phyloP scores from a whole-genome alignment of 768 basidiomycete genomes.

The Amanita subjunquillea region DNA sequence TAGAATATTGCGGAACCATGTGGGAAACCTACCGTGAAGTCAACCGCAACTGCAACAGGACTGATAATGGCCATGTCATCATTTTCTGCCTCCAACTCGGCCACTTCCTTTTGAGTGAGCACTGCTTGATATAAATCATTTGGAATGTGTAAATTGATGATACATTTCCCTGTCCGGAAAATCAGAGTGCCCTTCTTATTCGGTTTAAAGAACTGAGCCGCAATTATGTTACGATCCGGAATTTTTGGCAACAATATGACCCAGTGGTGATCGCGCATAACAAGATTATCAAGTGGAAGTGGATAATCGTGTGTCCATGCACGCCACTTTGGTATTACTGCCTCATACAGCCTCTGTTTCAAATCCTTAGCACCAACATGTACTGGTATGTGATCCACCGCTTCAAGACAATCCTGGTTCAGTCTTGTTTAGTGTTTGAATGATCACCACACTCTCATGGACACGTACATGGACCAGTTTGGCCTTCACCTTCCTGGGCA shows the following conservation, averaged over 20 bases:
- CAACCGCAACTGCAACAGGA: background rate
- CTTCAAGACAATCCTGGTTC: conserved; percentile 12
- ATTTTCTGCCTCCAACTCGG: background rate
- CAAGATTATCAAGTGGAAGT: conserved; percentile 1
- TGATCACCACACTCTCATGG: no score
- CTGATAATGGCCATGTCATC: no score
- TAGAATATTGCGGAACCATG: background rate
- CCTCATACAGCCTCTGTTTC: conserved; percentile 10
- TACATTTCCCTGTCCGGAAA: conserved; percentile 2
- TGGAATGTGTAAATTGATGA: conserved; percentile 7
- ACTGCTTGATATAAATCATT: background rate
- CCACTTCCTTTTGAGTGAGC: background rate
- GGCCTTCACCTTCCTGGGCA: background rate
- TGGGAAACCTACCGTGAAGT: background rate
- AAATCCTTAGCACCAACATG: conserved; percentile 14
- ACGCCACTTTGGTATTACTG: conserved; percentile 9
- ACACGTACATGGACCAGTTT: background rate
- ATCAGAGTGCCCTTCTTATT: background rate
- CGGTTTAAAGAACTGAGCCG: conserved; percentile 5
- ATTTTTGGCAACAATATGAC: background rate
- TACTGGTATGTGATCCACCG: conserved; percentile 13
- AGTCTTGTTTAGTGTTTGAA: background rate
- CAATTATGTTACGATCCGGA: conserved; percentile 11
- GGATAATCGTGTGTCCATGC: conserved; percentile 8
- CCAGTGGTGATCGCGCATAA: background rate